Base-by-base conservation (phyloP, 768 basidiomycete species). In the Rhodotorula paludigena region DNA sequence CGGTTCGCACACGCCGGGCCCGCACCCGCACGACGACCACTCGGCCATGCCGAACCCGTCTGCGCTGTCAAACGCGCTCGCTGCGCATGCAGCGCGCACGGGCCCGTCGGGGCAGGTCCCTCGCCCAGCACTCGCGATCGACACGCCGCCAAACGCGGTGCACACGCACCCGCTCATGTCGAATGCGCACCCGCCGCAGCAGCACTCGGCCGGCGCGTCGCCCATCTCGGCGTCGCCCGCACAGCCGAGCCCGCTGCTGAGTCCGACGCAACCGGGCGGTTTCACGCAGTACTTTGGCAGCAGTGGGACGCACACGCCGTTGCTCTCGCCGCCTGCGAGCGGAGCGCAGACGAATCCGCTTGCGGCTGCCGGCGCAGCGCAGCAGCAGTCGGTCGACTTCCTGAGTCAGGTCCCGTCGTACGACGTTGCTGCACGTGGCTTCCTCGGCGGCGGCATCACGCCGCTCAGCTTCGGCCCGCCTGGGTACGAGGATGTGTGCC, bases 361-460 rank as follows among this genome's bases (percentile, higher is more conserved):
- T 25, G 25, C 48, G 35, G 49, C 60, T 12, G 42, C 59, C 6
- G 49, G 6, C 48, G 61, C 60, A n/a, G 53, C 42, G 60, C 58
- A 12, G 63, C 51, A 28, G 3, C 32, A 7, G 44, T 42, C 59
- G 4, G 66, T 74, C 57, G 76, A 79, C 39, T 76, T 86, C 85
- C 74, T 89, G 83, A 71, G 85, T 83, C 80, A 89, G 60, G 81
- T 96, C 25, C 94, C 94, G 2, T 85, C 89, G 72, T 98, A 98
- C 78, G 83, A 83, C 28, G 83, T 89, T 53, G 90, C 93, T 5
- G 85, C 87, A 68, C 81, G 88, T 21, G 92, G 92, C 11, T 94
- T 93, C 78, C 82, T 93, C 35, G 92, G 92, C 12, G 84, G 83
- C 8, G 92, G 92, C 10, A 87, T 93, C n/a, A 86, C 88, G 16